Evolutionary conservation across 805 yeast species (phyloP).

Genomic region (Myxozyma melibiosi): DNA sequence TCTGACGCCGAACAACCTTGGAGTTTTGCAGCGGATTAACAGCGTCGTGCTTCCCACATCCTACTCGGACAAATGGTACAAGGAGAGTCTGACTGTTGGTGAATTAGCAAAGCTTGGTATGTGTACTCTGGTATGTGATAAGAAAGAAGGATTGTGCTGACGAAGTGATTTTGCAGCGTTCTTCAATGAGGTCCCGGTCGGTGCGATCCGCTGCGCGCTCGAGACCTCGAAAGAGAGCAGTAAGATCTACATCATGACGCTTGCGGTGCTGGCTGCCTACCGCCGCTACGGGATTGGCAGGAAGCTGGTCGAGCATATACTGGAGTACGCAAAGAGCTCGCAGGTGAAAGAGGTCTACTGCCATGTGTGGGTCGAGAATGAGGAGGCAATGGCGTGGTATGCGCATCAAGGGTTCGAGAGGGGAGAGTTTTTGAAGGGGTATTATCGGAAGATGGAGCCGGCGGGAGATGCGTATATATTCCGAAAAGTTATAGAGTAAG

Average conservation of each 20-base stretch:
- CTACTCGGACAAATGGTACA: constrained; percentile 57
- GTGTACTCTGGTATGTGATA: background rate
- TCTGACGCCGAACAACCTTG: constrained; percentile 48
- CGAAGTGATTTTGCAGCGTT: constrained; percentile 46
- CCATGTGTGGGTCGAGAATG: constrained; percentile 55
- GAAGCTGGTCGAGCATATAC: constrained; percentile 57
- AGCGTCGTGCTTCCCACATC: constrained; percentile 53
- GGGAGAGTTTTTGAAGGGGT: constrained; percentile 46
- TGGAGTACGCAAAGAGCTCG: constrained; percentile 56
- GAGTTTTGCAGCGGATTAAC: constrained; percentile 60
- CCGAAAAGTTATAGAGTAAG: constrained; percentile 17
- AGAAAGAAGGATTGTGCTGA: background rate
- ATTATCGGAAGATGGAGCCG: constrained; percentile 50
- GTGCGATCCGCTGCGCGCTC: constrained; percentile 60
- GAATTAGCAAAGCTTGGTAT: constrained; percentile 56
- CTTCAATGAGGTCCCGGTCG: constrained; percentile 79
- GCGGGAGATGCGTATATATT: constrained; percentile 52
- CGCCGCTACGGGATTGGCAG: constrained; percentile 63
- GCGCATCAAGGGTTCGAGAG: constrained; percentile 51
- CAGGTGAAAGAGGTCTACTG: constrained; percentile 56
- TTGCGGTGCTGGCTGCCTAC: constrained; percentile 70
- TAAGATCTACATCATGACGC: constrained; percentile 62
- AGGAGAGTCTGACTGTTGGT: constrained; percentile 50
- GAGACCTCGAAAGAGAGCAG: constrained; percentile 36
- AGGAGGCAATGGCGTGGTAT: constrained; percentile 55